Conservation (phyloP, 225 moss, liverwort and hornwort species). For the Straminergon stramineum region DNA sequence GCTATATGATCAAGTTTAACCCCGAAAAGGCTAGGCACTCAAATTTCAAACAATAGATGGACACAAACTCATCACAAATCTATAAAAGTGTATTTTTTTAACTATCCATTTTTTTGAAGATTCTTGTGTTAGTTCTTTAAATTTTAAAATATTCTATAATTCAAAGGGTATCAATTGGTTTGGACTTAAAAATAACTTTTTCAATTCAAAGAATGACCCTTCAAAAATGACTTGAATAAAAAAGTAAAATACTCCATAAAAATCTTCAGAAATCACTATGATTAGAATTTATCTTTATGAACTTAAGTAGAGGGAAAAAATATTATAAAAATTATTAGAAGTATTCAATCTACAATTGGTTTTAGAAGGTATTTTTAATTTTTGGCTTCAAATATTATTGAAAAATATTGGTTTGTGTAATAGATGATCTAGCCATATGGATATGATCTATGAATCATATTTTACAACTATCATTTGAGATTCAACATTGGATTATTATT, state of each 20-base stretch:
- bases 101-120: not conserved
- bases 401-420: not conserved
- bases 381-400: not conserved
- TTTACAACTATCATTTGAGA: not conserved
- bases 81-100: not conserved
- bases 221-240: not conserved
- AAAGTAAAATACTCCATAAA: not conserved
- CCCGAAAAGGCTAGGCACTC: not conserved
- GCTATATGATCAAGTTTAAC: not conserved
- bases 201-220: not conserved
- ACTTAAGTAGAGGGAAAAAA: not conserved
- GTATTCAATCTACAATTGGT: not conserved
- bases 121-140: not conserved
- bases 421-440: not conserved
- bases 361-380: not conserved
- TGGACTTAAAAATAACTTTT: not conserved
- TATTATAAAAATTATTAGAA: too few species aligned
- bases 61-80: not conserved
- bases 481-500: not conserved
- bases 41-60: not conserved
- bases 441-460: not conserved
- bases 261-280: not conserved
- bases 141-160: not conserved
- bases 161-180: fast-evolving
- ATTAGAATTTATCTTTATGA: not conserved